Conservation (phyloP, 352 stramenopile species). For the Globisporangium recalcitrans region DNA sequence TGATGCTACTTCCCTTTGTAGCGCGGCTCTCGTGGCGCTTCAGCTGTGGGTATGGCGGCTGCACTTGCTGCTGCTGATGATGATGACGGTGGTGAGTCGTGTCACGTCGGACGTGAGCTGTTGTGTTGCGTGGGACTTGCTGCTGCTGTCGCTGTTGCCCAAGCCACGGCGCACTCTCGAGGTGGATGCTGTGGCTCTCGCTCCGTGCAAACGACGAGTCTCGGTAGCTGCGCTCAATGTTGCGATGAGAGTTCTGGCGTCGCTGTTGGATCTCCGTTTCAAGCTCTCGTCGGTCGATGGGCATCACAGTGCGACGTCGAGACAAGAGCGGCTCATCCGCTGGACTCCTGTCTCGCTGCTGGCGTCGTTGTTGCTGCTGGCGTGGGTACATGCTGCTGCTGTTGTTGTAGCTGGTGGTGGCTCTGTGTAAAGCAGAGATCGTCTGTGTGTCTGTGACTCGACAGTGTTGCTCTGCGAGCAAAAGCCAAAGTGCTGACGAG, state of each 20-base stretch:
- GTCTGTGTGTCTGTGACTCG: too few relatives aligned
- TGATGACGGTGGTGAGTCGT: background rate
- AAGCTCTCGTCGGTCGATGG: background rate
- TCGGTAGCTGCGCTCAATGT: background rate
- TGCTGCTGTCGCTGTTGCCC: slow-evolving; percentile 2
- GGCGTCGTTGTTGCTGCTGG: background rate
- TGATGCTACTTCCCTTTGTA: slow-evolving; percentile 9
- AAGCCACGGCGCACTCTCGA: slow-evolving; percentile 16
- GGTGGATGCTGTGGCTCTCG: slow-evolving; percentile 10
- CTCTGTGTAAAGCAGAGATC: too few relatives aligned
- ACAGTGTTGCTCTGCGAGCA: background rate
- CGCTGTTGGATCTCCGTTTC: background rate
- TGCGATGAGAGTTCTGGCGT: background rate
- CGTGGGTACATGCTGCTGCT: background rate
- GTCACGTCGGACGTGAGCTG: background rate
- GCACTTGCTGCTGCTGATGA: background rate
- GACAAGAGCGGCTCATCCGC: background rate
- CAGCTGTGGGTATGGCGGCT: background rate
- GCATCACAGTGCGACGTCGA: background rate
- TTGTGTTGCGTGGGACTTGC: background rate
- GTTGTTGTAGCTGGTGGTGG: background rate
- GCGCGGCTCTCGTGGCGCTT: background rate
- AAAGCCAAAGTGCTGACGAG: slow-evolving; percentile 1
- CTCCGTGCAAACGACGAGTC: background rate
- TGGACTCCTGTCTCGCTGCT: background rate